Base-by-base conservation (phyloP, 805 yeast genomes). In the Kregervanrija fluxuum region DNA sequence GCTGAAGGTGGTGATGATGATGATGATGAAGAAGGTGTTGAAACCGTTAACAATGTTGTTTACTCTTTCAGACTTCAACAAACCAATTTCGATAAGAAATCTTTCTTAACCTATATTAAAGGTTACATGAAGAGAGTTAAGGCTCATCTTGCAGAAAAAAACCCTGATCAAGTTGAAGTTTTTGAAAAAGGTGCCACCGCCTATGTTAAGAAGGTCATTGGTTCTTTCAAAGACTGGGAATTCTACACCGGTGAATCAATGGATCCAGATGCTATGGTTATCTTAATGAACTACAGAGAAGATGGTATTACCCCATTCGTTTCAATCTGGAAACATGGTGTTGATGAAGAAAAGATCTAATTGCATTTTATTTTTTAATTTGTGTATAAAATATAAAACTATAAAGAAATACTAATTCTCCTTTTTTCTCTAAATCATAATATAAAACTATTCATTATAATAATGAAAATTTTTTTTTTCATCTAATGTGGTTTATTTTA, bases 181-280 rank as follows among this genome's bases (percentile, higher is more conserved):
- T 93, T 93, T 73, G 97, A 91, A 82, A 91, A 93, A 80, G 98
- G 98, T 70, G 99, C 99, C 61, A 78, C 82, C 60, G 73, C 86
- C 61, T 93, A 90, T 80, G 95, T 86, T 73, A 93, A 93, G 87
- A 93, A 93, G 81, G 84, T 93, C 57, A 71, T 93, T 63, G 85
- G 82, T 64, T 84, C 90, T 72, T 93, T 93, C 93, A 85, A 84
- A 68, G 99, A 93, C 82, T 93, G 95, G 95, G 99, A 93, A 69
- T 93, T 93, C 81, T 93, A 74, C 90, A 91, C 96, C 60, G 98
- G 99, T 79, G 98, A 91, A 79, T 85, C 96, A 68, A 93, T 93
- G 99, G 97, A 93, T 82, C 99, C 99, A 71, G 99, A 93, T 74
- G 99, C 84, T 60, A 93, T 93, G 99, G 74, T 93, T 67, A 88